These are phyloP conservation scores for Crithidia thermophila DNA, from an alignment of 208 protist genomes.

Conservation along the genomic window DNA sequence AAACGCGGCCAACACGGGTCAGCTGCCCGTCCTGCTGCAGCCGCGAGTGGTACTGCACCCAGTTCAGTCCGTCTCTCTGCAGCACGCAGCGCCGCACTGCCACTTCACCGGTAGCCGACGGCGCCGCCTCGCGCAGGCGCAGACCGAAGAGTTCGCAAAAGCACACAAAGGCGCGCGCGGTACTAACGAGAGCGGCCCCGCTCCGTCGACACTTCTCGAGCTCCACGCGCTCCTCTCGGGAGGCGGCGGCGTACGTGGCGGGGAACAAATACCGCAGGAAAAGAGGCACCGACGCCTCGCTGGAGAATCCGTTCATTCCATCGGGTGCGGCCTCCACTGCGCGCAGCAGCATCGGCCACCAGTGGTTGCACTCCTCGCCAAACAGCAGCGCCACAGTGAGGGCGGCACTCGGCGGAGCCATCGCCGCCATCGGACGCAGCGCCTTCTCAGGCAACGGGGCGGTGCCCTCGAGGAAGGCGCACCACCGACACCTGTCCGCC, in stretches of 20 bases:
- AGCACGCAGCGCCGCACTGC: conserved; percentile 25
- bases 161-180: conserved; percentile 56
- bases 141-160: conserved; percentile 83
- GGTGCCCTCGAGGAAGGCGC: conserved; percentile 46
- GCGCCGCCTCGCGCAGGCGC: conserved; percentile 25
- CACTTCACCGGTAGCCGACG: neutral
- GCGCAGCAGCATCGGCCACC: conserved; percentile 62
- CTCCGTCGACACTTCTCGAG: conserved; percentile 36
- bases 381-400: conserved; percentile 60
- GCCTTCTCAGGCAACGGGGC: conserved; percentile 20
- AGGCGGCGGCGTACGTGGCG: conserved; percentile 10
- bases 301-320: neutral
- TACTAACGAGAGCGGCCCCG: conserved; percentile 32
- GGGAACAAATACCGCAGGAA: conserved; percentile 49
- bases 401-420: neutral
- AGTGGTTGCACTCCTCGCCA: conserved; percentile 66
- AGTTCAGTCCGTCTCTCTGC: conserved; percentile 69
- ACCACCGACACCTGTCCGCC: conserved; percentile 44
- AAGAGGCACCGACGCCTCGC: conserved; percentile 18
- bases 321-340: conserved; percentile 30
- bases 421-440: conserved; percentile 8
- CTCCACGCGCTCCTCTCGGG: conserved; percentile 19
- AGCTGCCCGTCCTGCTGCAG: conserved; percentile 37
- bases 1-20: conserved; percentile 39
- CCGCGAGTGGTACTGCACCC: conserved; percentile 46